Conservation (phyloP, 768 basidiomycete genomes). For the Hysterangium stoloniferum region DNA sequence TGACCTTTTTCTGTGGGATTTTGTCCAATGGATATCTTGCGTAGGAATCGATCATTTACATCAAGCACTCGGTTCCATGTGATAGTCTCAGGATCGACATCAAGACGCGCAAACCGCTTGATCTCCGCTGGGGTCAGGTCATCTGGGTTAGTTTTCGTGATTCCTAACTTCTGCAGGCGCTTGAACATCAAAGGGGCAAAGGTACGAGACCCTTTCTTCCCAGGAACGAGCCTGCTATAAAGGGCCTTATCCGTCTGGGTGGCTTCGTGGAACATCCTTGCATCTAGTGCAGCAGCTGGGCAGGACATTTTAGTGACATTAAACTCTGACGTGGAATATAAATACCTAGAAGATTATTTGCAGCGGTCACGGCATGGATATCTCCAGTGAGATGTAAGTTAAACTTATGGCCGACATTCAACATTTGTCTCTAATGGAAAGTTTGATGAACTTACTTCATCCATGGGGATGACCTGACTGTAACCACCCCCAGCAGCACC, state of each 20-base stretch:
- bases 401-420: constrained; percentile 43
- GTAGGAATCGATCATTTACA: constrained; percentile 94
- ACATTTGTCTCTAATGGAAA: neutral
- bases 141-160: constrained; percentile 88
- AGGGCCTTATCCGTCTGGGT: constrained; percentile 94
- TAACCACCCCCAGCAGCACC: constrained; percentile 98
- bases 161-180: constrained; percentile 89
- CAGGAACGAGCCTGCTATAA: constrained; percentile 84
- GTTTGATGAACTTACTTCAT: constrained; percentile 51
- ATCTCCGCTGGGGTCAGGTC: constrained; percentile 91
- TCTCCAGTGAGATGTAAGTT: constrained; percentile 95
- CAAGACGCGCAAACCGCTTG: constrained; percentile 81
- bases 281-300: constrained; percentile 89
- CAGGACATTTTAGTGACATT: neutral
- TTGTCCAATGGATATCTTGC: constrained; percentile 90
- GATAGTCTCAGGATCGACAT: constrained; percentile 84
- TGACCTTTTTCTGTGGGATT: constrained; percentile 84
- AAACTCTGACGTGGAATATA: neutral
- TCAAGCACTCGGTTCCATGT: constrained; percentile 98
- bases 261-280: constrained; percentile 95
- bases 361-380: constrained; percentile 95
- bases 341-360: constrained; percentile 89
- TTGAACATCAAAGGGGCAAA: constrained; percentile 97
- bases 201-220: constrained; percentile 89
- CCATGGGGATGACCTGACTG: constrained; percentile 99